Evolutionary conservation across 805 yeast species (phyloP), one percentile per base, ranked within the genome.

Genomic region (Candida hungchunana): DNA sequence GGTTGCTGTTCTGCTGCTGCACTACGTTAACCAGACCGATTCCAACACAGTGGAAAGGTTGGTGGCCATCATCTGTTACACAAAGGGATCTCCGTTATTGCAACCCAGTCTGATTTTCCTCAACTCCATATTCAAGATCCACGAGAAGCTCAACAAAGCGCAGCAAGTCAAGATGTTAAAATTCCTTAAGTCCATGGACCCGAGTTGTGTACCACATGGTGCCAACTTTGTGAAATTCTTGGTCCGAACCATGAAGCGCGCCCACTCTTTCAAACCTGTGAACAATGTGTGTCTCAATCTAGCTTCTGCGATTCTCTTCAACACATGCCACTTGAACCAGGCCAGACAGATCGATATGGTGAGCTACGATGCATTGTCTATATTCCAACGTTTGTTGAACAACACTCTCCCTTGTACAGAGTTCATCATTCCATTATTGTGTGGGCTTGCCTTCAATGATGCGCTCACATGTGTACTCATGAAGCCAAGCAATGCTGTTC

Each of bases 361-460:
- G 13, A 51, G 51, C 17, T 46, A 63, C 22, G 75, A 71, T 2
- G 66, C 60, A 2, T 49, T 72, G 4, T 68, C 73, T 2, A 49
- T 50, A 9, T 56, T 70, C 32, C 55, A 59, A 29, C 54, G 53
- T 15, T 47, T 69, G 13, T 55, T 70, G 11, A 53, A 51, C 27
- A 56, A 62, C 17, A 61, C 67, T 29, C 40, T 69, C 6, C 68
- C 71, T 13, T 69, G 69, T 34, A 53, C 70, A 7, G 75, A 72
- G 42, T 71, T 63, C 39, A 61, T 70, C 3, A 58, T 70, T 17
- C 76, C 77, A 1, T 55, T 72, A 15, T 31, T 72, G 6, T 71
- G 75, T 50, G 77, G 71, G 39, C 54, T 72, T 29, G 66, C 67
- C 1, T 55, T 66, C 39, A 69, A 75, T 42, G 63, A 55, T 16